Base-by-base conservation (phyloP, 257 asterid genomes). In the Penstemon newberryi region DNA sequence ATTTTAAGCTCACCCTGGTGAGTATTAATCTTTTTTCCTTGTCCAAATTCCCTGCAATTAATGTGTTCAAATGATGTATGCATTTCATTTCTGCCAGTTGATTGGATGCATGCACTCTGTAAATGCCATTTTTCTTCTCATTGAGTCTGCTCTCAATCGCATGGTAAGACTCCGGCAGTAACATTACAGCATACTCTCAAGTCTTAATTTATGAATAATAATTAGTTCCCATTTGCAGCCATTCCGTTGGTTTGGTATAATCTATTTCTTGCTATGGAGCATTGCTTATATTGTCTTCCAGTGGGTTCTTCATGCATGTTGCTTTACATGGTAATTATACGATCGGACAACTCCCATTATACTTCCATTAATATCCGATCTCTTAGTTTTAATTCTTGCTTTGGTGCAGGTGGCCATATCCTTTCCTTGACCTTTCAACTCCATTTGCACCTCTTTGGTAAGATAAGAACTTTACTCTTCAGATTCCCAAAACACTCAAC, bases 361-460 rank as follows among this genome's bases (percentile, higher is more conserved):
- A 60, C 49, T 8, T 19, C 8, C n/a, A 41, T 73, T 46, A 8
- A 18, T 37, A 38, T 39, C 11, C 41, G 8, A 5, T 55, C 36
- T 12, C 10, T 3, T 18, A 10, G 4, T 15, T 25, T 38, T 0
- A 19, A 4, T 15, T 41, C 44, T 52, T 33, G 45, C 63, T 67
- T 3, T 56, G 3, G 50, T 73, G 80, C 86, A 92, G 97, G 98
- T 92, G 98, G 98, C 97, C 98, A 13, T 89, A 92, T 76, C 98
- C 98, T 62, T 92, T 92, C 83, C 89, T 92, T 54, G 95, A 89
- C 44, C 98, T 89, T 62, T 72, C 84, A 45, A 82, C 92, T 70
- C 83, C 91, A 63, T 81, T 74, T 83, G 97, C 98, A 8, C 98
- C 98, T 5, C 58, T 87, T 63, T 92, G 98, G 97, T 89, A 80